phyloP scores from a whole-genome alignment of 1,284 basidiomycete genomes.

The Ganoderma resinaceum region DNA sequence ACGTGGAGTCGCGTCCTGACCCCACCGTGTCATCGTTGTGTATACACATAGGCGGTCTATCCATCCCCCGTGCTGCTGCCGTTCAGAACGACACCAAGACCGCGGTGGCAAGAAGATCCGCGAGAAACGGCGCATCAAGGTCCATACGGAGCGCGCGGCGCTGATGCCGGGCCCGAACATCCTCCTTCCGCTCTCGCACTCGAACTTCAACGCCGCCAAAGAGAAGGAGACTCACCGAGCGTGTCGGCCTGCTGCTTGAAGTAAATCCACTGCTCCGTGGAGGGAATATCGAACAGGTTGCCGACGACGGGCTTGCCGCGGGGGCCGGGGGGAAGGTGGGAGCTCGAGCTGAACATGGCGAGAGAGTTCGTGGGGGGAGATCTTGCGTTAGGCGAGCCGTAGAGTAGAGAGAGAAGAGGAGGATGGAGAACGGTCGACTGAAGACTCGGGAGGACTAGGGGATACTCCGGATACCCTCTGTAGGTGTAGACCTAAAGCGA shows the following conservation, averaged over 20 bases:
- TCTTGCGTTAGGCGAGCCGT: neutral
- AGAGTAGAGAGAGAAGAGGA: neutral
- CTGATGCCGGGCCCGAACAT: neutral
- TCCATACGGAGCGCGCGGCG: neutral
- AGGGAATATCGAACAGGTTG: constrained; percentile 28
- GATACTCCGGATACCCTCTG: neutral
- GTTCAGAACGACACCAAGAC: neutral
- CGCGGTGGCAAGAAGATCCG: neutral
- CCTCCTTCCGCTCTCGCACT: neutral
- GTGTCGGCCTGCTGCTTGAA: constrained; percentile 25
- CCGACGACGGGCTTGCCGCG: constrained; percentile 28
- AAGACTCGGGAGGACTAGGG: neutral
- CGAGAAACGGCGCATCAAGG: neutral
- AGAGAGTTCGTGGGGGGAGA: neutral
- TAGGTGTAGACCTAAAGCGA: neutral
- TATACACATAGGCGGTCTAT: neutral
- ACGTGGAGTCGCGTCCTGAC: neutral
- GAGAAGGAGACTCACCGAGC: constrained; percentile 23
- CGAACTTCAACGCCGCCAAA: neutral
- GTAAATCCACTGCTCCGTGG: constrained; percentile 28
- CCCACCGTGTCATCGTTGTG: neutral
- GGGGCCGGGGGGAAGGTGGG: constrained; percentile 29
- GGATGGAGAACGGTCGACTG: neutral
- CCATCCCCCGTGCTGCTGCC: neutral
- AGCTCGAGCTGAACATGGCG: constrained; percentile 13